A percentile compares a stretch with the other conserved stretches of the same genome.
Evolutionary conservation across 1,139 yeast genomes (phyloP).

Genomic region (Hemisphaericaspora lyxosophila): DNA sequence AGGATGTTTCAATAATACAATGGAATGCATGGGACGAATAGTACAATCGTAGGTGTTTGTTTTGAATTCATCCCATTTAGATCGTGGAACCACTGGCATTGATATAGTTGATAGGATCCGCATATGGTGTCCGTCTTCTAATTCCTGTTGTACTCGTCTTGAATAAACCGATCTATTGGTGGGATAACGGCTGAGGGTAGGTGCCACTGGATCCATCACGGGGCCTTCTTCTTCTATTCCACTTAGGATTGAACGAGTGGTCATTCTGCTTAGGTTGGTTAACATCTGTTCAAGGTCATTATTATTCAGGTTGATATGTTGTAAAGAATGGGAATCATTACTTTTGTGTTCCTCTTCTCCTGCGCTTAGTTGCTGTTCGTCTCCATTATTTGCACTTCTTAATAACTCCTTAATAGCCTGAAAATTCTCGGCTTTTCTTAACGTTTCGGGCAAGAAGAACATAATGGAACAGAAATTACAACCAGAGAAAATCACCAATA

Average conservation of each 20-base stretch:
- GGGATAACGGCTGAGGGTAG: constrained; percentile 34
- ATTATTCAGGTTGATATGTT: neutral
- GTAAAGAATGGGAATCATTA: constrained; percentile 4
- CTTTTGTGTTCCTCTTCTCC: constrained; percentile 21
- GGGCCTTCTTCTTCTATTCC: constrained; percentile 24
- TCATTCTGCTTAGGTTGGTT: constrained; percentile 14
- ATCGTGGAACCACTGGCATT: constrained; percentile 4
- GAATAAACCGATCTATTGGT: constrained; percentile 39
- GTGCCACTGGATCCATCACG: constrained; percentile 39
- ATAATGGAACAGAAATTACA: constrained; percentile 49
- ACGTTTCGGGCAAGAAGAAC: constrained; percentile 73
- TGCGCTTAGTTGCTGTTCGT: constrained; percentile 14
- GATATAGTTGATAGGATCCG: constrained; percentile 16
- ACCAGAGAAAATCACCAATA: constrained; percentile 68
- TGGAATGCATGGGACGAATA: constrained; percentile 50
- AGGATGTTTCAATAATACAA: constrained; percentile 60
- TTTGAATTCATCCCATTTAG: constrained; percentile 18
- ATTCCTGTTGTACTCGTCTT: constrained; percentile 26
- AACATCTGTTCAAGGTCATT: neutral
- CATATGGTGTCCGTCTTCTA: constrained; percentile 23
- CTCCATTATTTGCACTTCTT: constrained; percentile 10
- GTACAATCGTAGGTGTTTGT: constrained; percentile 39
- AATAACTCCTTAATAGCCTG: constrained; percentile 49
- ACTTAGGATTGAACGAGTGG: constrained; percentile 9
- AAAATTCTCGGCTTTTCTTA: constrained; percentile 53